A percentile compares a stretch with the other conserved stretches of the same genome.
phyloP scores from a whole-genome alignment of 495 filamentous ascomycete genomes.

The Aspergillus panamensis region DNA sequence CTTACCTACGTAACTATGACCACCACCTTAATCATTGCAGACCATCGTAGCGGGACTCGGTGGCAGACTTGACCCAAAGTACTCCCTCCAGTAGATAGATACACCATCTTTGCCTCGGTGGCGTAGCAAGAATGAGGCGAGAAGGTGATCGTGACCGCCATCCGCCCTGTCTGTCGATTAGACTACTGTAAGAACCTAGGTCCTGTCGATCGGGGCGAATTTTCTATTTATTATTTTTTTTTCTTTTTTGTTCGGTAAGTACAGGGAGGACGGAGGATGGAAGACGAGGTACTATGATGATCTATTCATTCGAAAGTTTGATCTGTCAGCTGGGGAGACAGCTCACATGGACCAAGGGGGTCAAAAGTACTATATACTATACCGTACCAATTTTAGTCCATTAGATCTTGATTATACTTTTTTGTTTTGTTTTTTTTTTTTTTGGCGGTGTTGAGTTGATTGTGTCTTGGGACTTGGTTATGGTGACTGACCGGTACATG shows the following conservation, averaged over 20 bases:
- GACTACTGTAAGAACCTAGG: no score
- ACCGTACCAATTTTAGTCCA: neutral
- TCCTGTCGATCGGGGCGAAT: neutral
- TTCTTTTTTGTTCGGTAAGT: no score
- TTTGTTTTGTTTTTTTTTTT: neutral
- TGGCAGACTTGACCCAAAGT: no score
- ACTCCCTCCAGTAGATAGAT: no score
- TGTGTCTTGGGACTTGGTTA: neutral
- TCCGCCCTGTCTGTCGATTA: neutral
- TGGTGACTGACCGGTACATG: neutral
- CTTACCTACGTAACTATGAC: no score
- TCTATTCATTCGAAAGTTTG: neutral
- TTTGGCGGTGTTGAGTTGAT: neutral
- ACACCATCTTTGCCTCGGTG: no score
- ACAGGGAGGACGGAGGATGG: no score
- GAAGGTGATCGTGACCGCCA: neutral
- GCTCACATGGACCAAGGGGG: neutral
- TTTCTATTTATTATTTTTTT: neutral
- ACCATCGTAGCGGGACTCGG: no score
- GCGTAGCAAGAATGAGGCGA: neutral
- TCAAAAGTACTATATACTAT: neutral
- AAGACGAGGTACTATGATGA: no score
- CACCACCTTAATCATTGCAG: no score
- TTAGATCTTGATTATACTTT: neutral
- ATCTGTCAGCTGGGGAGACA: neutral